Conservation (phyloP, 2,329 filamentous ascomycete genomes). For the Monilinia laxa region DNA sequence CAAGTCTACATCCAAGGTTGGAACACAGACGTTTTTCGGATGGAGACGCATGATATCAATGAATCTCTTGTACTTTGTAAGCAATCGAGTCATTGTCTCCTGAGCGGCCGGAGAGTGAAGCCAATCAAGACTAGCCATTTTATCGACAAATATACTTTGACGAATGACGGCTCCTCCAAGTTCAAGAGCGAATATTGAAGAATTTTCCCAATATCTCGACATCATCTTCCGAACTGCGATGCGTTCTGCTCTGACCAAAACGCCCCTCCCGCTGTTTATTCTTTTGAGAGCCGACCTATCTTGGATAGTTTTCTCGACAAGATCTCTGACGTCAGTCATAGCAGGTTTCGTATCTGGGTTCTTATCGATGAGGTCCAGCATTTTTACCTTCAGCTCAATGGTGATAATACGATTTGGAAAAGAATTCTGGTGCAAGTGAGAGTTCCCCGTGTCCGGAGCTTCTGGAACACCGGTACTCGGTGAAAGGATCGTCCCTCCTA, state of each 20-base stretch:
- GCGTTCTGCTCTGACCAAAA: slow-evolving; percentile 39
- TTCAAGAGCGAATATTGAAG: slow-evolving; percentile 63
- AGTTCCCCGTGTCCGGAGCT: slow-evolving; percentile 32
- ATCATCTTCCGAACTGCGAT: slow-evolving; percentile 64
- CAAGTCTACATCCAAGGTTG: slow-evolving; percentile 72
- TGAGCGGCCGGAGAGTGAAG: slow-evolving; percentile 66
- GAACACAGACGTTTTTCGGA: slow-evolving; percentile 55
- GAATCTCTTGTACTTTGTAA: slow-evolving; percentile 66
- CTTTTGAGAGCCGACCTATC: slow-evolving; percentile 43
- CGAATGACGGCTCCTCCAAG: slow-evolving; percentile 64
- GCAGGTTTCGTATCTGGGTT: slow-evolving; percentile 39
- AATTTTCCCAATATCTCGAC: slow-evolving; percentile 68
- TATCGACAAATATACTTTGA: slow-evolving; percentile 65
- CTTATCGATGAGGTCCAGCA: slow-evolving; percentile 45
- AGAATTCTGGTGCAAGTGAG: slow-evolving; percentile 39
- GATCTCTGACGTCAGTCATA: slow-evolving; percentile 52
- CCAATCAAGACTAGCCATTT: slow-evolving; percentile 79
- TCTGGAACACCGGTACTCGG: slow-evolving; percentile 52
- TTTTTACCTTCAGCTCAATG: slow-evolving; percentile 45
- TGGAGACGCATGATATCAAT: slow-evolving; percentile 55
- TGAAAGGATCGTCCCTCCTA: slow-evolving; percentile 68
- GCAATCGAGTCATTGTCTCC: slow-evolving; percentile 62
- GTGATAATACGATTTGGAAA: slow-evolving; percentile 62
- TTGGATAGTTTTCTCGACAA: slow-evolving; percentile 50
- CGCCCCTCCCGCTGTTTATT: slow-evolving; percentile 43